Conservation (phyloP, 306 rosid genomes). For the Purshia tridentata region DNA sequence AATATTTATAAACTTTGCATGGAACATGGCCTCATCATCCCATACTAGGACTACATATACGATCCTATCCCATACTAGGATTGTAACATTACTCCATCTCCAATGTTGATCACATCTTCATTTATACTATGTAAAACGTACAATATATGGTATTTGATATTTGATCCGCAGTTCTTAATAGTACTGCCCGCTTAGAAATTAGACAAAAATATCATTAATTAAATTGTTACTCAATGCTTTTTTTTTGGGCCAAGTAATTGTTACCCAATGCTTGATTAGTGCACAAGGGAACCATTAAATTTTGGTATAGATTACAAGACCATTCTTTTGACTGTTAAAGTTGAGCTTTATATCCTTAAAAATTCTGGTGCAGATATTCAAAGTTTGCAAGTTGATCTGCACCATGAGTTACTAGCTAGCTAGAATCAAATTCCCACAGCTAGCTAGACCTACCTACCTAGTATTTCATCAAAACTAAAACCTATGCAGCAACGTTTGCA, state of each 20-base stretch:
- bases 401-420: conserved; percentile 4
- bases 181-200: no score
- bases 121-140: no score
- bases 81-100: no score
- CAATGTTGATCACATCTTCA: no score
- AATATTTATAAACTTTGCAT: no score
- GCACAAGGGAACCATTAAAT: background rate
- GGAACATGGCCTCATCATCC: no score
- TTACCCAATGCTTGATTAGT: background rate
- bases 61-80: no score
- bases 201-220: no score
- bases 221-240: background rate
- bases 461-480: background rate
- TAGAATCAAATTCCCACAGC: conserved; percentile 33
- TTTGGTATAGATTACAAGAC: background rate
- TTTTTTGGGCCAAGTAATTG: no score
- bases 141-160: no score
- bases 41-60: no score
- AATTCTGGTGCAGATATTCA: background rate
- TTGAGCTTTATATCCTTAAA: conserved; percentile 2
- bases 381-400: background rate
- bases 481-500: background rate
- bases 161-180: no score
- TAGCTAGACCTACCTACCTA: background rate
- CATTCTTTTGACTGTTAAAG: conserved; percentile 12